Evolutionary conservation across 2,329 filamentous ascomycete genomes (phyloP).

Genomic region (Calonectria leucothoes): DNA sequence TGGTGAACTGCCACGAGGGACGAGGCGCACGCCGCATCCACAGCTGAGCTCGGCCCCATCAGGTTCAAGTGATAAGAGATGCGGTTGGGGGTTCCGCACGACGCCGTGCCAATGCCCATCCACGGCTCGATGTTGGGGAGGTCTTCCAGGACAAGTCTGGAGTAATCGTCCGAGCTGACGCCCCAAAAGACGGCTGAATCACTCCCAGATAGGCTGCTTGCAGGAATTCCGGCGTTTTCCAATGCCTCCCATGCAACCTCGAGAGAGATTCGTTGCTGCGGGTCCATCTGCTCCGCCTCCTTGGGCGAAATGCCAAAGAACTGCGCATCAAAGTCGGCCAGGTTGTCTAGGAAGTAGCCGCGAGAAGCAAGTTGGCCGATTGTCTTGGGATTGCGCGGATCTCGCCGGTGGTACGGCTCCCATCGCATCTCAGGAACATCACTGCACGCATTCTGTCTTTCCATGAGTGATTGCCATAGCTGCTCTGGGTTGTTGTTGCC

Average conservation of each 20-base stretch:
- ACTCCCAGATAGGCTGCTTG: neutral
- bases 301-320: neutral
- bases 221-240: neutral
- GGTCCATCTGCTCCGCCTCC: conserved; percentile 2
- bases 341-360: neutral
- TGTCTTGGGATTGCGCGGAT: neutral
- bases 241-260: neutral
- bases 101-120: neutral
- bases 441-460: neutral
- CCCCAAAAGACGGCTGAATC: neutral
- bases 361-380: neutral
- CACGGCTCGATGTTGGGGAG: neutral
- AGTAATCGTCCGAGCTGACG: neutral
- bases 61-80: conserved; percentile 2
- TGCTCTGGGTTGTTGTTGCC: neutral
- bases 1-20: neutral
- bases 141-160: neutral
- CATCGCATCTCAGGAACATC: neutral
- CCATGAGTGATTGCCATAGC: neutral
- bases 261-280: neutral
- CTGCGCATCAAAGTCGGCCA: neutral
- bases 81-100: neutral
- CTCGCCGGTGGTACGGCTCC: neutral
- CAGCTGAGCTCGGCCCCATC: neutral
- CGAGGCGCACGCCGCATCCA: neutral